phyloP scores from a whole-genome alignment of 2,329 filamentous ascomycete species.

The Proliferodiscus dingleyae region DNA sequence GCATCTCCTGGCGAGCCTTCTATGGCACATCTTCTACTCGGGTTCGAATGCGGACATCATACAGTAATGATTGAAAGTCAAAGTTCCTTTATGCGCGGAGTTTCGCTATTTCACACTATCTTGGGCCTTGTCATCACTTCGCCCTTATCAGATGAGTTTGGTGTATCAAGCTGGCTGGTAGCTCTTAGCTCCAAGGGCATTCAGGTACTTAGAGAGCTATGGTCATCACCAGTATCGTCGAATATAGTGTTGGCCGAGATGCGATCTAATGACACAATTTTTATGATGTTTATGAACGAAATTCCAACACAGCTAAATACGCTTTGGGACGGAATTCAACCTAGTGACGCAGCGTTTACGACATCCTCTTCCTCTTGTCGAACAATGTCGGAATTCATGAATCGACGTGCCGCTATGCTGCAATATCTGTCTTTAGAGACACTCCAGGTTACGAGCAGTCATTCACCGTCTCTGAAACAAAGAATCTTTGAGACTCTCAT shows the following conservation, averaged over 20 bases:
- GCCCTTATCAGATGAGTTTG: conserved; percentile 51
- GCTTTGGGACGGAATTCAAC: conserved; percentile 66
- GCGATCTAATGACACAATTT: conserved; percentile 73
- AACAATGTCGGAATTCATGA: conserved; percentile 63
- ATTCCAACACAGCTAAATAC: conserved; percentile 63
- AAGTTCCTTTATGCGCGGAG: conserved; percentile 64
- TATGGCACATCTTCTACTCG: conserved; percentile 84
- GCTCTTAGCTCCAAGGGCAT: conserved; percentile 64
- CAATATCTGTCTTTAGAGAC: conserved; percentile 86
- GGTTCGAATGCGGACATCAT: conserved; percentile 73
- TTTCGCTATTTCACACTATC: conserved; percentile 80
- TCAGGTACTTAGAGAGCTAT: conserved; percentile 74
- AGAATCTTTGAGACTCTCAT: conserved; percentile 69
- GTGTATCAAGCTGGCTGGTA: conserved; percentile 62
- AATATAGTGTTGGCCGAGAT: conserved; percentile 73
- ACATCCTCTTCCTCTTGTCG: conserved; percentile 37
- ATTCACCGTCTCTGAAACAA: conserved; percentile 65
- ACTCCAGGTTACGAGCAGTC: conserved; percentile 66
- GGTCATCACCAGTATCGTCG: conserved; percentile 76
- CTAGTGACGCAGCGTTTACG: conserved; percentile 62
- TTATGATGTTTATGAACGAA: conserved; percentile 68
- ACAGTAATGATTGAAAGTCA: conserved; percentile 63
- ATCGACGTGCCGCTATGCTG: conserved; percentile 69
- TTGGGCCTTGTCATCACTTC: conserved; percentile 66
- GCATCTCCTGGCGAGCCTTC: conserved; percentile 73